Base-by-base conservation (phyloP, 768 basidiomycete species). In the Termitomyces heimii region DNA sequence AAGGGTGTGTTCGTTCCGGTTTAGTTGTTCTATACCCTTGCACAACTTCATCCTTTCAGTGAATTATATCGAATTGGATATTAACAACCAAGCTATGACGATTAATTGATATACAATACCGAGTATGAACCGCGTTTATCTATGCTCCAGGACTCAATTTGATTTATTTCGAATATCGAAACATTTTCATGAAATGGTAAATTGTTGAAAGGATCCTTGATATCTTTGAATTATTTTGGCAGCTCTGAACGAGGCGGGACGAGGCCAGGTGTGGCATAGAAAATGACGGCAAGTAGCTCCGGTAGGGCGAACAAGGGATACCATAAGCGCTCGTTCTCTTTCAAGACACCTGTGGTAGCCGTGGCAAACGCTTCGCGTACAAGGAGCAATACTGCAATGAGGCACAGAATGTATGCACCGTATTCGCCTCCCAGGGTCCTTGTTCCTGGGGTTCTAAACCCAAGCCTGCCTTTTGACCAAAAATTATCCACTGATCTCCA, bases 301-400 rank as follows among this genome's bases (percentile, higher is more conserved):
- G 77, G 70, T 5, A 75, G 51, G 1, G 73, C 74, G 5, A 72
- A 61, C 2, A 79, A 60, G 1, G 77, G 75, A 55, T 78, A 78
- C 76, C 77, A 78, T 5, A 70, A 60, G 24, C 60, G 64, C 54
- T 79, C 78, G 24, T 67, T 63, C 53, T 69, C 64, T 40, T 62
- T 69, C 1, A 40, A 20, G 5, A 57, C 34, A 24, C 54, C 60
- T 1, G 75, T 49, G 0, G 75, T 77, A 9, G 66, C 75, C 0
- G 66, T 67, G 22, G 67, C 49, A 60, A 73, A 79, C 2, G 59
- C 57, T 54, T 78, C 73, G n/a, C 77, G 70, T 7, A 77, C 54
- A 5, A 79, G 65, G 13, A 78, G 66, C 7, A 78, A 60, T 0
- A 68, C 12, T 1, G 73, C 67, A 32, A 78, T 73, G n/a, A 64